These are phyloP conservation scores for Excoecaria cochinchinensis DNA, from an alignment of 345 rosid species.

Conservation along the genomic window DNA sequence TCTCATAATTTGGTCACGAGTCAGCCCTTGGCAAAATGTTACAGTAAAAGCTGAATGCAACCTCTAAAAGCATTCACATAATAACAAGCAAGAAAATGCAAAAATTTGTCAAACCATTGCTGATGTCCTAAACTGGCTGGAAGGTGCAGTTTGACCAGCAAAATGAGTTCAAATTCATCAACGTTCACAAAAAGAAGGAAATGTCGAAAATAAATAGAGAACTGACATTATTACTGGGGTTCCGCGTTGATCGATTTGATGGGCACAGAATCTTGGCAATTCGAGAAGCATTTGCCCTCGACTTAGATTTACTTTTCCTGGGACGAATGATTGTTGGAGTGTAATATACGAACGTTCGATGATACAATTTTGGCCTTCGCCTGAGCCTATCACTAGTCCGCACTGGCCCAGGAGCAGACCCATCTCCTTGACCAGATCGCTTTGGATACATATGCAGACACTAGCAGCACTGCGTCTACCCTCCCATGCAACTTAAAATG, in stretches of 20 bases:
- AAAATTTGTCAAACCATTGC: background rate
- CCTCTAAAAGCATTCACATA: background rate
- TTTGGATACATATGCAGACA: constrained; percentile 71
- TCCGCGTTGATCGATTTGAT: constrained; percentile 46
- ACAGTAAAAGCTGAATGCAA: background rate
- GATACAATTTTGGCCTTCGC: constrained; percentile 65
- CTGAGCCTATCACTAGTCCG: constrained; percentile 92
- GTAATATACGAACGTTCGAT: constrained; percentile 63
- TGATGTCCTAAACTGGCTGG: background rate
- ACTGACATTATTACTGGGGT: constrained; percentile 60
- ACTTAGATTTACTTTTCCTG: constrained; percentile 74
- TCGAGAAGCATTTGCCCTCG: constrained; percentile 91
- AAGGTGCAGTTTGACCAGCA: background rate
- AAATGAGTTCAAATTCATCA: background rate
- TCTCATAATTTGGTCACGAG: background rate
- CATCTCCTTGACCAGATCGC: constrained; percentile 84
- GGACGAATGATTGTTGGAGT: constrained; percentile 52
- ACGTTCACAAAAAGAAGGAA: background rate
- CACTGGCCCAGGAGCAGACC: constrained; percentile 73
- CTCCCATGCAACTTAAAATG: constrained; percentile 50
- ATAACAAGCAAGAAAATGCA: background rate
- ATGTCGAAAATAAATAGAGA: background rate
- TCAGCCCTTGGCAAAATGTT: no score
- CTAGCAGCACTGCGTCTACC: constrained; percentile 38
- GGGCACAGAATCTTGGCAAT: constrained; percentile 80